Conservation (phyloP, 2,329 filamentous ascomycete genomes). For the Cytospora schulzeri region DNA sequence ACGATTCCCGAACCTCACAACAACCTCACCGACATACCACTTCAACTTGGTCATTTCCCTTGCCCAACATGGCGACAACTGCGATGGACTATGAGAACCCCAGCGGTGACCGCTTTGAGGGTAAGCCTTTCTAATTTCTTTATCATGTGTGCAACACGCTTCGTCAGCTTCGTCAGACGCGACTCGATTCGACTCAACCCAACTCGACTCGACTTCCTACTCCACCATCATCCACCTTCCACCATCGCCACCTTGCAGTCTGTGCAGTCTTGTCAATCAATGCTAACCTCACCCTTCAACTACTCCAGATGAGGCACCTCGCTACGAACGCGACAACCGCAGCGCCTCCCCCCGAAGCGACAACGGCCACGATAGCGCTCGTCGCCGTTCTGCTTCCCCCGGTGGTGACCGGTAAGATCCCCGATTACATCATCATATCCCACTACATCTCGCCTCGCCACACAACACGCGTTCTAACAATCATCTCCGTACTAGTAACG, state of each 20-base stretch:
- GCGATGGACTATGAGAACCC: slow-evolving; percentile 73
- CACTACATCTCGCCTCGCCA: slow-evolving; percentile 26
- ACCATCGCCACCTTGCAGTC: slow-evolving; percentile 1
- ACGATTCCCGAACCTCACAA: not conserved
- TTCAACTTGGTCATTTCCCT: slow-evolving; percentile 20
- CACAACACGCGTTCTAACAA: not conserved
- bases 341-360: slow-evolving; percentile 69
- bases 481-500: slow-evolving; percentile 39
- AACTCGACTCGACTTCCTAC: not conserved
- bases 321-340: slow-evolving; percentile 67
- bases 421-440: not conserved
- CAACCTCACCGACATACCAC: not conserved
- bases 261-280: slow-evolving; percentile 4
- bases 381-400: slow-evolving; percentile 65
- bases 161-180: slow-evolving; percentile 4
- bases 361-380: slow-evolving; percentile 57
- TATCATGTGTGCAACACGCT: slow-evolving; percentile 18
- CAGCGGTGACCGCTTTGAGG: slow-evolving; percentile 68
- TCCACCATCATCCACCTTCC: not conserved
- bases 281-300: slow-evolving; percentile 8
- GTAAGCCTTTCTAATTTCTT: slow-evolving; percentile 43
- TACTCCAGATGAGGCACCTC: slow-evolving; percentile 60
- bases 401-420: slow-evolving; percentile 53
- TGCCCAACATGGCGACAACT: slow-evolving; percentile 58
- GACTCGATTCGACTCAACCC: too few species aligned